Percentiles rank a stretch among this genome's conserved stretches.
Conservation (phyloP, 2,329 filamentous ascomycete genomes). For the Alternaria consortialis region DNA sequence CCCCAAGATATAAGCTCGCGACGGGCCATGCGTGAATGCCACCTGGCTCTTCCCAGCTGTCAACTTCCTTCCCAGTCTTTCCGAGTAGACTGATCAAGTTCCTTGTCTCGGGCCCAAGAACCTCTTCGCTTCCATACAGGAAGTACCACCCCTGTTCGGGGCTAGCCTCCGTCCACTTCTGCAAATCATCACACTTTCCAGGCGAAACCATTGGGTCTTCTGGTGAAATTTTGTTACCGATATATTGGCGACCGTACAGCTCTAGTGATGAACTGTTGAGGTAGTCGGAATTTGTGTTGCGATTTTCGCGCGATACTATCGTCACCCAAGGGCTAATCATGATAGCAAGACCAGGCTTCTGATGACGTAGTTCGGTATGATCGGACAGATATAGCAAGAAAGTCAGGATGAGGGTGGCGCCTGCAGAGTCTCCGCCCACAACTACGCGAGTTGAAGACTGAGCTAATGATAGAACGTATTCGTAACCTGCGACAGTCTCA, state of each 20-base stretch:
- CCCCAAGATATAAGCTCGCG: conserved; percentile 66
- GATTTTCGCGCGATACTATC: conserved; percentile 72
- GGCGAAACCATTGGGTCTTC: conserved; percentile 72
- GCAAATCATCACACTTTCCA: conserved; percentile 71
- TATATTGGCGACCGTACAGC: conserved; percentile 75
- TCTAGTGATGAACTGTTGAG: conserved; percentile 72
- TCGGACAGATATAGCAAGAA: conserved; percentile 73
- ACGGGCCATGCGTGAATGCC: conserved; percentile 87
- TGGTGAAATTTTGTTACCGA: conserved; percentile 60
- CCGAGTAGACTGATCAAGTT: conserved; percentile 66
- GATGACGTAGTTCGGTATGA: conserved; percentile 53
- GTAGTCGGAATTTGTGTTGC: conserved; percentile 77
- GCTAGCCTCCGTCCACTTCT: conserved; percentile 72
- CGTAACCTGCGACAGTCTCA: conserved; percentile 75
- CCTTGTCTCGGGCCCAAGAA: conserved; percentile 76
- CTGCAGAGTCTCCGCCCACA: conserved; percentile 81
- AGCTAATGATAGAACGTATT: conserved; percentile 70
- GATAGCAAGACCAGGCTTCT: conserved; percentile 68
- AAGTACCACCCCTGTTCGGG: conserved; percentile 74
- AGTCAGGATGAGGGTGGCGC: conserved; percentile 76
- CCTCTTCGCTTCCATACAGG: conserved; percentile 78
- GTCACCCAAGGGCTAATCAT: conserved; percentile 85
- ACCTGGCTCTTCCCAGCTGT: conserved; percentile 67
- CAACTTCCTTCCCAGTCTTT: conserved; percentile 63
- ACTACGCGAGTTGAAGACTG: conserved; percentile 69